Evolutionary conservation across 2,329 filamentous ascomycete genomes (phyloP), one percentile per base, ranked within the genome.

Genomic region (Incumbomyces delicatus): DNA sequence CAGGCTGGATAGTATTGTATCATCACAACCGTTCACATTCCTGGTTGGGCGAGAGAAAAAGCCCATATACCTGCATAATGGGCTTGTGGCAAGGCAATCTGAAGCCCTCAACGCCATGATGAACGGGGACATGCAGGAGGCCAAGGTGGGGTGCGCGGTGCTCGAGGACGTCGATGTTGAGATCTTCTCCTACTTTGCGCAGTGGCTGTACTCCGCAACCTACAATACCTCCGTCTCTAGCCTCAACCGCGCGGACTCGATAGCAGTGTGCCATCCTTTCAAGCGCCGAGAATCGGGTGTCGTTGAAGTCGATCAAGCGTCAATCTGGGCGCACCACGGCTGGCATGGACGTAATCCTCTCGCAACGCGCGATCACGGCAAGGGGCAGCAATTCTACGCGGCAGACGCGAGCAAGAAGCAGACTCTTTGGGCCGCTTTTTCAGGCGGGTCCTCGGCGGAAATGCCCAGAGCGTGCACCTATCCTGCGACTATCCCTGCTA

Each of bases 341-440:
- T 13, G 17, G 17, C 22, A 29, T 6, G 18, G 14, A 11, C 20
- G 14, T 13, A 13, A 27, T 27, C 22, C 38, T 22, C 17, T n/a
- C 16, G 2, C 14, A 10, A 27, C 7, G 17, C 11, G 14, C 16
- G 10, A 6, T 6, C 16, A 27, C 22, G 8, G 4, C 22, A 41
- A 13, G 12, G 18, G 38, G 10, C 38, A 41, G 29, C 7, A 16
- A 4, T 13, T 41, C 38, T 41, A 27, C 29, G 27, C 38, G 11
- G 38, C 38, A 27, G 38, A 41, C 20, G 38, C 17, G 12, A 41
- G 38, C 38, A 41, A 41, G 27, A 18, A 30, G 22, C 38, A 41
- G 22, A 27, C n/a, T 27, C 27, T 41, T 11, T 41, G 38, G 38
- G 38, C 38, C 14, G 17, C 38, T 13, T 41, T 41, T 12, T 8